A percentile compares a stretch with the other conserved stretches of the same genome.
Evolutionary conservation across 176 grass and related monocot species (phyloP).

Genomic region (Phoenix dactylifera): DNA sequence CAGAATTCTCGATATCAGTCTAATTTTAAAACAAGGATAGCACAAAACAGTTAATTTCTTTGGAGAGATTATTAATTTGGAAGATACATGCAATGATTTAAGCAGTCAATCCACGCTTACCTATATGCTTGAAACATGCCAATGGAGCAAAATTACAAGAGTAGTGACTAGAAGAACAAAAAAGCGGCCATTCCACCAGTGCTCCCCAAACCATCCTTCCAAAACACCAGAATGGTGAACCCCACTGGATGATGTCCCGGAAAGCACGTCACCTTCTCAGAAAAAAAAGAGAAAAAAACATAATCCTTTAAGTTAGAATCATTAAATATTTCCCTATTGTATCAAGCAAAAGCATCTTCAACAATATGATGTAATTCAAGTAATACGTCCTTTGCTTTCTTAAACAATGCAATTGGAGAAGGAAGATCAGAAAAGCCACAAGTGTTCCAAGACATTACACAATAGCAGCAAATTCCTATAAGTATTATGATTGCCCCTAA

Average conservation of each 20-base stretch:
- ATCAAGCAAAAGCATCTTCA: too few species aligned
- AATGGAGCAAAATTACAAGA: conserved; percentile 56
- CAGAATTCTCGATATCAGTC: conserved; percentile 11
- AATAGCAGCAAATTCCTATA: background rate
- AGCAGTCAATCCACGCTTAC: conserved; percentile 22
- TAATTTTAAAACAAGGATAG: background rate
- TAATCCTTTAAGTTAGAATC: background rate
- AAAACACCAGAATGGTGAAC: conserved; percentile 73
- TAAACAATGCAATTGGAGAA: too few species aligned
- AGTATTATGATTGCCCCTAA: background rate
- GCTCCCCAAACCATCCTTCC: conserved; percentile 87
- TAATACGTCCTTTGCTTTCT: too few species aligned
- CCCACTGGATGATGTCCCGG: conserved; percentile 60
- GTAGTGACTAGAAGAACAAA: conserved; percentile 59
- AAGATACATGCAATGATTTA: background rate
- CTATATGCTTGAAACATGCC: conserved; percentile 73
- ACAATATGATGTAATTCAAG: too few species aligned
- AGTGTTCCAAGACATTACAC: background rate
- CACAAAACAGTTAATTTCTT: too few species aligned
- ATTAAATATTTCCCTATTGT: background rate
- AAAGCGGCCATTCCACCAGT: conserved; percentile 92
- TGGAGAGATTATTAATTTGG: too few species aligned
- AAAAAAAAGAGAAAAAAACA: conserved; percentile 1
- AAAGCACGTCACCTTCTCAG: conserved; percentile 72
- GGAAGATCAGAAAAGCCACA: too few species aligned